Conservation (phyloP, 805 yeast species). For the Wickerhamiella australiensis region DNA sequence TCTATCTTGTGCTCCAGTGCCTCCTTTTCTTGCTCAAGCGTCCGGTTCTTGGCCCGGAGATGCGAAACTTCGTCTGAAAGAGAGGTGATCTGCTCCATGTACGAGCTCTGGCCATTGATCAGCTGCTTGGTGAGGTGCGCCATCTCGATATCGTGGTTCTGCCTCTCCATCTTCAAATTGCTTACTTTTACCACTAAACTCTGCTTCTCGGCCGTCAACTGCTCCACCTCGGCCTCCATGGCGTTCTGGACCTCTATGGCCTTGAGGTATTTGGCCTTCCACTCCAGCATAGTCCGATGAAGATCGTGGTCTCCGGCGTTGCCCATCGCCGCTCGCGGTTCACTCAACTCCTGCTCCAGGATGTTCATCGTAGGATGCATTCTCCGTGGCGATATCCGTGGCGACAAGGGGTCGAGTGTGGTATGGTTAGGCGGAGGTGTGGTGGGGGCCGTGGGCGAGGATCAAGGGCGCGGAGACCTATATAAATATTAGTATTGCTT, state of each 20-base stretch:
- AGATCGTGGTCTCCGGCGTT: background rate
- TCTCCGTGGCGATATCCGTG: constrained; percentile 2
- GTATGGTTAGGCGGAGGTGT: background rate
- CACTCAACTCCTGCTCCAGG: background rate
- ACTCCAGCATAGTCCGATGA: constrained; percentile 4
- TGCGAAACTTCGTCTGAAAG: constrained; percentile 20
- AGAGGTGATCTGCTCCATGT: constrained; percentile 17
- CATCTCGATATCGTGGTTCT: constrained; percentile 19
- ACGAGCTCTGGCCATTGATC: constrained; percentile 24
- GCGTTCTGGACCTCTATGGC: constrained; percentile 17
- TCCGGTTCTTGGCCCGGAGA: constrained; percentile 13
- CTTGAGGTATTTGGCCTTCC: constrained; percentile 8
- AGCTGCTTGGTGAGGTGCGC: constrained; percentile 24
- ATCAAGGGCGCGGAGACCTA: no score
- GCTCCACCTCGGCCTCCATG: constrained; percentile 21
- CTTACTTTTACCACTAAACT: constrained; percentile 16
- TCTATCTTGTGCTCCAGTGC: background rate
- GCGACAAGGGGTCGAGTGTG: constrained; percentile 1
- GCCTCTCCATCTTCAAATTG: background rate
- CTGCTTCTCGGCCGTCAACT: constrained; percentile 19
- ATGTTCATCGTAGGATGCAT: constrained; percentile 4
- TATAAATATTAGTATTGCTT: no score
- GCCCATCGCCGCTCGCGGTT: background rate
- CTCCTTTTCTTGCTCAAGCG: background rate
- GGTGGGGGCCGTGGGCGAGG: no score